Percentiles rank a stretch among this genome's conserved stretches.
phyloP scores from a whole-genome alignment of 2,329 filamentous ascomycete genomes.

The Harringtonia lauricola region DNA sequence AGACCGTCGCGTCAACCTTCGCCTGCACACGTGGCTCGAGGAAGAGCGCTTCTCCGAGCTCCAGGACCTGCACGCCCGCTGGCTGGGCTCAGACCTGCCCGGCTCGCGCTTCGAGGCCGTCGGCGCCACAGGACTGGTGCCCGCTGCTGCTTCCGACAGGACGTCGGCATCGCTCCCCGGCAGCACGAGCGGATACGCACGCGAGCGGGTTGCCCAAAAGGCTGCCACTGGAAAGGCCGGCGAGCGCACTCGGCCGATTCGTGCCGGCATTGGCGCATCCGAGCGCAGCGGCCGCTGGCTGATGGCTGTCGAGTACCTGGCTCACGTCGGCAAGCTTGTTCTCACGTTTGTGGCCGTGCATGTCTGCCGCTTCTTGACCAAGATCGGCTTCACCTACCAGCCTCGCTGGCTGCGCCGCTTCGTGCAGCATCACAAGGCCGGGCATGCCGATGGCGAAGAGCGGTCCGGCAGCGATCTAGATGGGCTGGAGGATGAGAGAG shows the following conservation, averaged over 20 bases:
- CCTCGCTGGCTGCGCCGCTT: constrained; percentile 53
- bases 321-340: constrained; percentile 59
- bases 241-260: constrained; percentile 28
- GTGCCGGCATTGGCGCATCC: constrained; percentile 64
- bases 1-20: constrained; percentile 61
- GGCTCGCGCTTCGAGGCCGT: constrained; percentile 39
- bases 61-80: constrained; percentile 45
- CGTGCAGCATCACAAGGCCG: constrained; percentile 28
- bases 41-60: constrained; percentile 74
- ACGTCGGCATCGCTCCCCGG: constrained; percentile 14
- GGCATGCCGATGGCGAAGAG: constrained; percentile 12
- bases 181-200: constrained; percentile 48
- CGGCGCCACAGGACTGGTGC: constrained; percentile 43
- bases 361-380: constrained; percentile 40
- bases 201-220: constrained; percentile 57
- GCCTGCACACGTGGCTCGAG: constrained; percentile 80
- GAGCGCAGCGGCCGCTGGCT: constrained; percentile 72
- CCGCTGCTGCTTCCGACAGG: constrained; percentile 38
- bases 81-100: constrained; percentile 33
- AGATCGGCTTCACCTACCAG: constrained; percentile 47
- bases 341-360: constrained; percentile 46
- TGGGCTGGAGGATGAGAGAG: constrained; percentile 2
- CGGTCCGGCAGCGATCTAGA: neutral
- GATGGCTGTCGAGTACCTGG: constrained; percentile 63
- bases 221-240: constrained; percentile 32